Evolutionary conservation across 2,329 filamentous ascomycete genomes (phyloP).

Genomic region (Scytalidium sp.): DNA sequence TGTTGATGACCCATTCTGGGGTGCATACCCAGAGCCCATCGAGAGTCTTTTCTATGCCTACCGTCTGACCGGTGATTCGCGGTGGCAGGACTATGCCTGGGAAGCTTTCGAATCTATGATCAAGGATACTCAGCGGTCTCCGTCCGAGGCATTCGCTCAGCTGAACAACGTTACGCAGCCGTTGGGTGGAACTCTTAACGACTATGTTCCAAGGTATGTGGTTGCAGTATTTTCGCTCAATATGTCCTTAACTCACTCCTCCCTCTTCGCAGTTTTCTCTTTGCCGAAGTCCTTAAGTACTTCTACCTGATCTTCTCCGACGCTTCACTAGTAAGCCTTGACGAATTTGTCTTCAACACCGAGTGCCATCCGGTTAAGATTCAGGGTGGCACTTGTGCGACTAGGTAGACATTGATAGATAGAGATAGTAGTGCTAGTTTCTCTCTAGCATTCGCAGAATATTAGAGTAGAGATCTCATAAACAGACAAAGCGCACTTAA

Average conservation of each 20-base stretch:
- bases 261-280: slow-evolving; percentile 75
- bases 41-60: slow-evolving; percentile 84
- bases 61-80: slow-evolving; percentile 67
- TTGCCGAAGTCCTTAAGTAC: slow-evolving; percentile 83
- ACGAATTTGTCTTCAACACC: slow-evolving; percentile 43
- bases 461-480: no score
- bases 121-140: slow-evolving; percentile 46
- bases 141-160: slow-evolving; percentile 61
- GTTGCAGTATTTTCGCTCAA: no score
- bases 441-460: no score
- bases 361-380: slow-evolving; percentile 12
- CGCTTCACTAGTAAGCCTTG: slow-evolving; percentile 55
- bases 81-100: slow-evolving; percentile 81
- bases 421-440: no score
- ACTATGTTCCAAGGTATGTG: slow-evolving; percentile 40
- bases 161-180: slow-evolving; percentile 60
- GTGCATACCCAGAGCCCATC: slow-evolving; percentile 72
- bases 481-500: no score
- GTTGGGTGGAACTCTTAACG: slow-evolving; percentile 54
- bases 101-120: slow-evolving; percentile 67
- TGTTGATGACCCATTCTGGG: slow-evolving; percentile 43
- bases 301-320: slow-evolving; percentile 72
- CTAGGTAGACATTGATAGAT: neutral
- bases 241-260: no score
- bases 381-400: slow-evolving; percentile 1